Base-by-base conservation (phyloP, 2,329 filamentous ascomycete species). In the Apiospora hydei region DNA sequence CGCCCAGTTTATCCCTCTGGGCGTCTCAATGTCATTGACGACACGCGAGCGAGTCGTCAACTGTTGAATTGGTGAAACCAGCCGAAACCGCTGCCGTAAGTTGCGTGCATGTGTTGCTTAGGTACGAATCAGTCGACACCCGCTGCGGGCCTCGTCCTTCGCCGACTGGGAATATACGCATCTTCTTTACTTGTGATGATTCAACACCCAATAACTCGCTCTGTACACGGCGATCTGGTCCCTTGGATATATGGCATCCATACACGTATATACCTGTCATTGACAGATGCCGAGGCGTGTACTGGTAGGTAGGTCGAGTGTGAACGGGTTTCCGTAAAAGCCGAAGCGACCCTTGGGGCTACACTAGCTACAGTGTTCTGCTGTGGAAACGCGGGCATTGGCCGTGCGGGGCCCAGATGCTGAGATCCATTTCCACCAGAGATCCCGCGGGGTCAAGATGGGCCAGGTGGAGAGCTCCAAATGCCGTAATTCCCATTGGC, bases 11-110 rank as follows among this genome's bases (percentile, higher is more conserved):
- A 14, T 24, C 16, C 30, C 53, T 34, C 24, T 46, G 44, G 44
- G 16, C 16, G 21, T 49, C 47, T 51, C 49, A 14, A 7, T 51
- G 10, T 51, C 11, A 21, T 61, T 61, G 53, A 61, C 53, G 53
- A 34, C 53, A 61, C 53, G 6, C 18, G 21, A 34, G 53, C 57
- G 57, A 64, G 34, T 64, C 57, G 57, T 41, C 57, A 38, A 64
- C 34, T 13, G 57, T 41, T 18, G 34, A 21, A 34, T 41, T 64
- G 57, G 57, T 64, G 57, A 64, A 64, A 64, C 57, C 8, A 64
- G 34, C 57, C 57, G 57, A 64, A 41, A 64, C 57, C 5, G 57
- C 34, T 64, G 57, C 57, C 57, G 57, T 64, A 64, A 64, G 34
- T 10, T 64, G 57, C 57, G 41, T 41, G 13, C 16, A 24, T 30